Evolutionary conservation across 2,329 filamentous ascomycete species (phyloP).

Genomic region (Phaeosphaeria sp.): DNA sequence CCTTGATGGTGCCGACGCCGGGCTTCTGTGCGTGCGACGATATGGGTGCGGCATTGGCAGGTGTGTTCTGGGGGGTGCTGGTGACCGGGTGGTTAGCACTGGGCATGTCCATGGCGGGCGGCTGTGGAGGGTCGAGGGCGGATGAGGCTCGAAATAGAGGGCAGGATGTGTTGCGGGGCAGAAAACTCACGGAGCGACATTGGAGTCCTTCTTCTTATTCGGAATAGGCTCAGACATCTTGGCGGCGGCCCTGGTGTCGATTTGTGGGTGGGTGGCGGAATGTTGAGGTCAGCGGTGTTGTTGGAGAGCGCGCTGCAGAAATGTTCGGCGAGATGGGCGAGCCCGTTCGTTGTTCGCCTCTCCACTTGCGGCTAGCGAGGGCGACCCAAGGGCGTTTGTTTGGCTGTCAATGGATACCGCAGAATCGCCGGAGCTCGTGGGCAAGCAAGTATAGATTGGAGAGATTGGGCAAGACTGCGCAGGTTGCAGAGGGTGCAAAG

Average conservation of each 20-base stretch:
- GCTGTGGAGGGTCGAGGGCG: slow-evolving; percentile 14
- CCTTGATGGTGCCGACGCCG: slow-evolving; percentile 91
- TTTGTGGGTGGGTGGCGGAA: slow-evolving; percentile 37
- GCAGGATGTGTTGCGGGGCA: slow-evolving; percentile 34
- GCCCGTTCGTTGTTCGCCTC: slow-evolving; percentile 34
- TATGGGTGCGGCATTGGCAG: slow-evolving; percentile 93
- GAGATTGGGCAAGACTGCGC: not conserved
- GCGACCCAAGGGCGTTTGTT: slow-evolving; percentile 28
- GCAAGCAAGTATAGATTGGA: not conserved
- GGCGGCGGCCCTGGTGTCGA: slow-evolving; percentile 33
- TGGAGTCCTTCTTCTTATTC: slow-evolving; percentile 69
- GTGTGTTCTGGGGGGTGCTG: slow-evolving; percentile 98
- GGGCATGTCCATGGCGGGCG: slow-evolving; percentile 39
- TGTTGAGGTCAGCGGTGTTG: slow-evolving; percentile 40
- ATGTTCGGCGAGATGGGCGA: slow-evolving; percentile 40
- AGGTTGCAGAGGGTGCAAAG: slow-evolving; percentile 3
- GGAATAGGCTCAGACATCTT: slow-evolving; percentile 72
- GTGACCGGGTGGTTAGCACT: slow-evolving; percentile 37
- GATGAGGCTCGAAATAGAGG: slow-evolving; percentile 4
- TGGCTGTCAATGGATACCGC: slow-evolving; percentile 20
- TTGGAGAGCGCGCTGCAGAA: slow-evolving; percentile 41
- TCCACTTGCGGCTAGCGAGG: slow-evolving; percentile 24
- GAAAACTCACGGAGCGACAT: slow-evolving; percentile 67
- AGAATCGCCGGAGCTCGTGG: not conserved
- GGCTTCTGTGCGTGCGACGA: slow-evolving; percentile 97